Percentiles rank a stretch among this genome's conserved stretches.
phyloP scores from a whole-genome alignment of 208 protist species.

The Leishmania major region DNA sequence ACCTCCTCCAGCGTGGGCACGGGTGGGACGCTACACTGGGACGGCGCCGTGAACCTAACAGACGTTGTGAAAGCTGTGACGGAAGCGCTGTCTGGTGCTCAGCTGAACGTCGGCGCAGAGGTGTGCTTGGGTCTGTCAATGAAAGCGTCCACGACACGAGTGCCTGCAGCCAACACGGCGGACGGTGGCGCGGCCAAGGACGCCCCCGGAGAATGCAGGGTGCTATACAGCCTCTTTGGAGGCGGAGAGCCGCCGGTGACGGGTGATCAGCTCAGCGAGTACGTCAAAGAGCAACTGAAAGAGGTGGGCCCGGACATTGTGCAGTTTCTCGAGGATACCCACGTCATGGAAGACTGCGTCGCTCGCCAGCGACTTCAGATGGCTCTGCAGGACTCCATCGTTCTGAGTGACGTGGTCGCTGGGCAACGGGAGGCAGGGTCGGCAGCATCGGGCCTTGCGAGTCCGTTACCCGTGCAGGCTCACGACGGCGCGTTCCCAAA shows the following conservation, averaged over 20 bases:
- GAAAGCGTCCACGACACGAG: not conserved
- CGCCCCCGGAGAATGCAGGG: constrained; percentile 1
- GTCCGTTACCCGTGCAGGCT: too few species aligned
- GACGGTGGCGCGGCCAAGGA: not conserved
- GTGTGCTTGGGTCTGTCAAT: constrained; percentile 28
- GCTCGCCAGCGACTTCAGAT: constrained; percentile 59
- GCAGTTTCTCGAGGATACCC: constrained; percentile 73
- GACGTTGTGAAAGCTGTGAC: constrained; percentile 26
- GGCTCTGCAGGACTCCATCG: constrained; percentile 22
- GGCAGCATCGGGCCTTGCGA: not conserved
- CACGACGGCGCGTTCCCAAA: constrained; percentile 16
- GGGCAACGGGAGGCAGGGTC: not conserved
- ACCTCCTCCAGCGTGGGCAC: not conserved
- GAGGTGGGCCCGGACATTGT: constrained; percentile 38
- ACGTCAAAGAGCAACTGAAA: constrained; percentile 68
- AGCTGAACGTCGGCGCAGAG: constrained; percentile 18
- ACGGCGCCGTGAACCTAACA: constrained; percentile 14
- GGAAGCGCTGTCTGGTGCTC: constrained; percentile 13
- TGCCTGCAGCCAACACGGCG: not conserved
- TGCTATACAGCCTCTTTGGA: constrained; percentile 66
- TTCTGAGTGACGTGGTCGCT: constrained; percentile 19
- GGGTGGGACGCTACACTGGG: constrained; percentile 10
- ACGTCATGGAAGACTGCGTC: constrained; percentile 45
- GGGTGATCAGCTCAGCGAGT: constrained; percentile 71
- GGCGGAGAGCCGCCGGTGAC: constrained; percentile 66